Base-by-base conservation (phyloP, 495 filamentous ascomycete genomes). In the Cenococcum geophilum region DNA sequence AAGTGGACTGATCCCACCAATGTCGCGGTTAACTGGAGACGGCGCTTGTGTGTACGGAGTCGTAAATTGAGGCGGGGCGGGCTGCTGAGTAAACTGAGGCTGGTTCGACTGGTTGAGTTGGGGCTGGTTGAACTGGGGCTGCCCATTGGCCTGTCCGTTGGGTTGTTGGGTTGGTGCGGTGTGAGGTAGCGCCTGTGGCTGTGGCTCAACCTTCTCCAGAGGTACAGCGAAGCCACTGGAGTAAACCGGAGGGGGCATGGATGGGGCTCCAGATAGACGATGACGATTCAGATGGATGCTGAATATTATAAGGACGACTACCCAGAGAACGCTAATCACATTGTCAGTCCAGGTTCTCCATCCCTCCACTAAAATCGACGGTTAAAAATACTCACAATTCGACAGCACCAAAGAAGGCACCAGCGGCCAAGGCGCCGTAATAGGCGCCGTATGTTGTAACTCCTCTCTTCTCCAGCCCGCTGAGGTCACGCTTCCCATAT, bases 341-440 rank as follows among this genome's bases (percentile, higher is more conserved):
- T 14, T 14, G 21, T 52, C 20, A 43, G 22, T 58, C 6, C 34
- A 18, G 5, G 4, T 18, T 51, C 6, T 32, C 27, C 6, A 32
- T 32, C 27, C 6, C 27, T 32, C 27, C 6, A 32, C 27, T 32
- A 3, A 32, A 32, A 2, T n/a, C n/a, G n/a, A n/a, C 27, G 6
- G 3, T 32, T 32, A 6, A 32, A 32, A 1, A n/a, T n/a, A 52
- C 55, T 59, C 25, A 62, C 64, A 63, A 67, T 43, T 67, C 42
- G 1, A 49, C 42, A 35, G 60, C 60, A 5, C 37, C 60, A 60
- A 67, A 67, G 6, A 67, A 34, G 11, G 64, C 56, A 14, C 64
- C 60, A 1, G 64, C 64, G n/a, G 35, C 60, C 12, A 67, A 40
- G 32, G 64, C 60, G 23, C 64, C 61, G 35, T 63, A 57, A 43